Evolutionary conservation across 2,329 filamentous ascomycete species (phyloP).

Genomic region (Fusarium torreyae): DNA sequence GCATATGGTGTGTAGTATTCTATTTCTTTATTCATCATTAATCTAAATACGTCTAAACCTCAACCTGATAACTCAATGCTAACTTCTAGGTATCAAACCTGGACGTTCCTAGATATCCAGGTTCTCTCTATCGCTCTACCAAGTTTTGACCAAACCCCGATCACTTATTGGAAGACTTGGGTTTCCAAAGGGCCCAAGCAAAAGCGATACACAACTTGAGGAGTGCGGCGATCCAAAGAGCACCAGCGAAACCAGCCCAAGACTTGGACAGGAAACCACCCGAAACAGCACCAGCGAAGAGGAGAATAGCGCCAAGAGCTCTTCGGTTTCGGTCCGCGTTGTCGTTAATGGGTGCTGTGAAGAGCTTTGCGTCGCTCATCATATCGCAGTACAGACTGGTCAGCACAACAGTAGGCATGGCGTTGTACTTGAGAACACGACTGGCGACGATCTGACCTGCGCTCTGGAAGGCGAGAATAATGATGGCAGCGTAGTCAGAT

Average conservation of each 20-base stretch:
- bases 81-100: too few species aligned
- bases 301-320: slow-evolving; percentile 38
- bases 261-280: slow-evolving; percentile 50
- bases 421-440: slow-evolving; percentile 49
- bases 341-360: slow-evolving; percentile 45
- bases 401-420: slow-evolving; percentile 48
- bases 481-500: slow-evolving; percentile 46
- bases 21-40: too few species aligned
- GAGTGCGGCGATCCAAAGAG: slow-evolving; percentile 50
- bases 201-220: slow-evolving; percentile 43
- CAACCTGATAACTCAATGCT: too few species aligned
- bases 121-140: neutral
- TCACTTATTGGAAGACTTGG: slow-evolving; percentile 27
- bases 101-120: neutral
- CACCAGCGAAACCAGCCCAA: slow-evolving; percentile 47
- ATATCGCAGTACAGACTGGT: slow-evolving; percentile 50
- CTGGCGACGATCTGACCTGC: slow-evolving; percentile 49
- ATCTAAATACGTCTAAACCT: too few species aligned
- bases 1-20: too few species aligned
- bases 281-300: slow-evolving; percentile 44
- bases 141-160: neutral
- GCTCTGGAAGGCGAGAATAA: slow-evolving; percentile 48
- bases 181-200: slow-evolving; percentile 47
- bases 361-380: slow-evolving; percentile 49
- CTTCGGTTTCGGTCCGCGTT: slow-evolving; percentile 48